phyloP scores from a whole-genome alignment of 371 early-diverging fungal genomes.

The Capillidium rhysosporum region DNA sequence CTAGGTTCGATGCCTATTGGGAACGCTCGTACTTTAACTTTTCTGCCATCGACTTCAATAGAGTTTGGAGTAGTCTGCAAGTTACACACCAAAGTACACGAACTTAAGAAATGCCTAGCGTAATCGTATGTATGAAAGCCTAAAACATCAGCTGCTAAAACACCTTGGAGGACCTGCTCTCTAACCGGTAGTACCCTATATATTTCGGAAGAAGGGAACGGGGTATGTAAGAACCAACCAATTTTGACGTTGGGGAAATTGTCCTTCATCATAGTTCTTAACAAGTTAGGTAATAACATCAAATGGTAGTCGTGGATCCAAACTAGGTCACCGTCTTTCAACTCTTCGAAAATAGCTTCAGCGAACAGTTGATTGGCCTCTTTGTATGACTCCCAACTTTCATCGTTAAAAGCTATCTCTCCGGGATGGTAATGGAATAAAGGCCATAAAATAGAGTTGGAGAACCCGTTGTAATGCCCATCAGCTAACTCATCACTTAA shows the following conservation, averaged over 20 bases:
- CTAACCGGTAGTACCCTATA: constrained; percentile 71
- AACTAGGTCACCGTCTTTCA: constrained; percentile 85
- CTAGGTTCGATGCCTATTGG: constrained; percentile 99
- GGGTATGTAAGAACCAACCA: constrained; percentile 98
- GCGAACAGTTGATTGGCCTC: constrained; percentile 83
- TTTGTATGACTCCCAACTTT: constrained; percentile 91
- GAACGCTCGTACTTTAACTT: constrained; percentile 89
- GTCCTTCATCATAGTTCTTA: constrained; percentile 29
- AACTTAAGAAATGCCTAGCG: constrained; percentile 91
- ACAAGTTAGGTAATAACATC: constrained; percentile 85
- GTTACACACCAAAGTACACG: constrained; percentile 87
- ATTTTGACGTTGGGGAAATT: constrained; percentile 59
- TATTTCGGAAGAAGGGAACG: constrained; percentile 92
- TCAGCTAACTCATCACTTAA: constrained; percentile 91
- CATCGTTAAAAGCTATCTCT: constrained; percentile 82
- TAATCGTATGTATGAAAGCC: constrained; percentile 99
- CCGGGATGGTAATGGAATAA: constrained; percentile 97
- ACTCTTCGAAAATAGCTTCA: constrained; percentile 54
- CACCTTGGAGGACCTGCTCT: constrained; percentile 77
- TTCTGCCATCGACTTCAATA: constrained; percentile 72
- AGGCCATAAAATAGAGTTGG: constrained; percentile 98
- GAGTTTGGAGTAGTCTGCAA: constrained; percentile 79
- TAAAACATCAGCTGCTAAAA: constrained; percentile 75
- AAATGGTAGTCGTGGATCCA: constrained; percentile 99
- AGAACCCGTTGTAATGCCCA: constrained; percentile 97